Conservation (phyloP, 345 rosid genomes). For the Adansonia digitata region DNA sequence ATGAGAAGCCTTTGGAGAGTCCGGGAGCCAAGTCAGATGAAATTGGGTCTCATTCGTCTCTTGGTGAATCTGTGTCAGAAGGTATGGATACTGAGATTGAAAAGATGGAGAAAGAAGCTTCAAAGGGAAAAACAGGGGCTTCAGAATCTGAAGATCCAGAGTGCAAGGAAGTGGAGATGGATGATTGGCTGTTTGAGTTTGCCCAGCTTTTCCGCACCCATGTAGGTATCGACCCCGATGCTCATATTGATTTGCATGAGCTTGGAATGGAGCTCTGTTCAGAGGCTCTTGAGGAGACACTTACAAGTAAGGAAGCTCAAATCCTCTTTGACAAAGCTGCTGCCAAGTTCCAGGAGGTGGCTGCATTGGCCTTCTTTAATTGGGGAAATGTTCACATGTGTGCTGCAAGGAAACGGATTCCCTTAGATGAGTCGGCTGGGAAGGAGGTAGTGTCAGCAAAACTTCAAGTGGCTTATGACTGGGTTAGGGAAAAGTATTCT, state of each 20-base stretch:
- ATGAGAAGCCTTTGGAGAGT: slow-evolving; percentile 55
- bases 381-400: slow-evolving; percentile 99
- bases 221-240: slow-evolving; percentile 90
- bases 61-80: slow-evolving; percentile 45
- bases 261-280: slow-evolving; percentile 98
- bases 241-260: slow-evolving; percentile 89
- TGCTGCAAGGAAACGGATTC: slow-evolving; percentile 92
- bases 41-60: slow-evolving; percentile 42
- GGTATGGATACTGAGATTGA: slow-evolving; percentile 41
- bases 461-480: slow-evolving; percentile 80
- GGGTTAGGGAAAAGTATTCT: slow-evolving; percentile 84
- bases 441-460: slow-evolving; percentile 58
- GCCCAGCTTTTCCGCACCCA: slow-evolving; percentile 90
- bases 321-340: slow-evolving; percentile 82
- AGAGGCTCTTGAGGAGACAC: slow-evolving; percentile 92
- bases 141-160: slow-evolving; percentile 66
- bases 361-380: slow-evolving; percentile 90
- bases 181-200: slow-evolving; percentile 95
- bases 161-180: slow-evolving; percentile 85
- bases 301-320: slow-evolving; percentile 91
- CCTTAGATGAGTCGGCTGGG: slow-evolving; percentile 78
- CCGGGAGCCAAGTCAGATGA: slow-evolving; percentile 57
- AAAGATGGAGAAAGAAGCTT: slow-evolving; percentile 45
- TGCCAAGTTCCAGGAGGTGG: slow-evolving; percentile 92
- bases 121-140: slow-evolving; percentile 44